A percentile compares a stretch with the other conserved stretches of the same genome.
These are phyloP conservation scores for Russula vinacea DNA, from an alignment of 768 basidiomycete genomes.

Conservation along the genomic window DNA sequence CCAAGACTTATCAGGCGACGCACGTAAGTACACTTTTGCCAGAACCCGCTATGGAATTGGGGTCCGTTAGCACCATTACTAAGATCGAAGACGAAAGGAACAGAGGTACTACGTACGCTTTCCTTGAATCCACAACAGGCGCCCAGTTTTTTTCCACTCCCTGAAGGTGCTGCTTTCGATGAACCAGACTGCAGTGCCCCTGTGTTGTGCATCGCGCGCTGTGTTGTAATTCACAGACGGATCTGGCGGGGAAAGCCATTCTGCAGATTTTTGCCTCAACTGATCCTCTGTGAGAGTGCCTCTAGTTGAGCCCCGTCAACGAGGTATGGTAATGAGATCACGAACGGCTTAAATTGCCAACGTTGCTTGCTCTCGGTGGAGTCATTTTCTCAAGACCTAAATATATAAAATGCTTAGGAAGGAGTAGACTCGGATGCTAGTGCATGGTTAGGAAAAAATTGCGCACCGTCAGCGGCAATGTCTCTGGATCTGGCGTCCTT, in stretches of 20 bases:
- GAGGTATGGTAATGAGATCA: not conserved
- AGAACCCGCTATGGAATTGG: not conserved
- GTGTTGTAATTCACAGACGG: not conserved
- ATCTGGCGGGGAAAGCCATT: constrained; percentile 2
- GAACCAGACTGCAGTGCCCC: not conserved
- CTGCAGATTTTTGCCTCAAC: not conserved
- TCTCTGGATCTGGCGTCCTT: not conserved
- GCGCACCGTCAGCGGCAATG: not conserved
- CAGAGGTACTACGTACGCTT: not conserved
- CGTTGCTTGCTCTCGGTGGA: not conserved
- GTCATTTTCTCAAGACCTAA: not conserved
- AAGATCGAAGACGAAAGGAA: too few species aligned
- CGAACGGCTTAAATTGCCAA: constrained; percentile 1
- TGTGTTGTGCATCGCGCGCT: not conserved
- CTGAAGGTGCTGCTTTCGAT: not conserved
- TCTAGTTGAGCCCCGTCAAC: not conserved
- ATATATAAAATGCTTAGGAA: not conserved
- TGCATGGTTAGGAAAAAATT: not conserved
- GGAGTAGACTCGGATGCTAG: not conserved
- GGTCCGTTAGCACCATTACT: not conserved
- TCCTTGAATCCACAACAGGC: constrained; percentile 1
- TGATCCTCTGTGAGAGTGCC: not conserved
- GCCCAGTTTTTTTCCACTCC: not conserved
- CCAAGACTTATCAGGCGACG: not conserved
- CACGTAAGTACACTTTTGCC: not conserved